Percentiles rank a stretch among this genome's conserved stretches.
Conservation (phyloP, 1,139 yeast genomes). For the Eremothecium sinecaudum region DNA sequence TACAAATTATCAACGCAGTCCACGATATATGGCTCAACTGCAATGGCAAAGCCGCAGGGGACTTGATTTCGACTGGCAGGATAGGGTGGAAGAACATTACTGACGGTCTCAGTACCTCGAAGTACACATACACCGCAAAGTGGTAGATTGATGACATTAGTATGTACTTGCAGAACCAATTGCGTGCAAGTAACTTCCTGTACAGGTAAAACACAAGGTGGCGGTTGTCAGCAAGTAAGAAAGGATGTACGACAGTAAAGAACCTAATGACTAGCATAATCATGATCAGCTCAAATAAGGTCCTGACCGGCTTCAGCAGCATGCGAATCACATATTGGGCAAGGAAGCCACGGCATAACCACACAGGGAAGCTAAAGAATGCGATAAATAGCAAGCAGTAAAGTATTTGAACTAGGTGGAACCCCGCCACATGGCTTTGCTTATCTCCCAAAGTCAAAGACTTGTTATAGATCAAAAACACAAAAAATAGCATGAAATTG, state of each 20-base stretch:
- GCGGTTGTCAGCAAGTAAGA: conserved; percentile 85
- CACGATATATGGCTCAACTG: conserved; percentile 36
- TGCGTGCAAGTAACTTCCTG: conserved; percentile 47
- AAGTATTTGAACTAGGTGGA: conserved; percentile 73
- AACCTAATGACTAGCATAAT: conserved; percentile 45
- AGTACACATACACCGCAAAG: conserved; percentile 47
- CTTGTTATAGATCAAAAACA: conserved; percentile 54
- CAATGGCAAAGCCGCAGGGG: conserved; percentile 30
- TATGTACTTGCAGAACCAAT: conserved; percentile 27
- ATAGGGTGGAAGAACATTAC: conserved; percentile 30
- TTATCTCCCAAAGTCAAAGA: conserved; percentile 83
- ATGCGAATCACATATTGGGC: conserved; percentile 32
- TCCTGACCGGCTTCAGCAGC: conserved; percentile 22
- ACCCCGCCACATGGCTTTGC: conserved; percentile 62
- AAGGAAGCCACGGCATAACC: conserved; percentile 42
- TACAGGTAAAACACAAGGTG: conserved; percentile 86
- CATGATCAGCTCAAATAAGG: conserved; percentile 28
- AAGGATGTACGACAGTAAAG: conserved; percentile 78
- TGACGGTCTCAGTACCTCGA: conserved; percentile 33
- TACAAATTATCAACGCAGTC: conserved; percentile 45
- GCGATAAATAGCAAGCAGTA: conserved; percentile 62
- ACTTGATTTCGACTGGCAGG: conserved; percentile 31
- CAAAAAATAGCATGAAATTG: conserved; percentile 44
- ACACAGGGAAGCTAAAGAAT: conserved; percentile 59
- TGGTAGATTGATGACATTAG: conserved; percentile 62